Percentiles rank a stretch among this genome's conserved stretches.
These are phyloP conservation scores for Coniochaeta sp. DNA, from an alignment of 2,329 filamentous ascomycete species.

Conservation along the genomic window DNA sequence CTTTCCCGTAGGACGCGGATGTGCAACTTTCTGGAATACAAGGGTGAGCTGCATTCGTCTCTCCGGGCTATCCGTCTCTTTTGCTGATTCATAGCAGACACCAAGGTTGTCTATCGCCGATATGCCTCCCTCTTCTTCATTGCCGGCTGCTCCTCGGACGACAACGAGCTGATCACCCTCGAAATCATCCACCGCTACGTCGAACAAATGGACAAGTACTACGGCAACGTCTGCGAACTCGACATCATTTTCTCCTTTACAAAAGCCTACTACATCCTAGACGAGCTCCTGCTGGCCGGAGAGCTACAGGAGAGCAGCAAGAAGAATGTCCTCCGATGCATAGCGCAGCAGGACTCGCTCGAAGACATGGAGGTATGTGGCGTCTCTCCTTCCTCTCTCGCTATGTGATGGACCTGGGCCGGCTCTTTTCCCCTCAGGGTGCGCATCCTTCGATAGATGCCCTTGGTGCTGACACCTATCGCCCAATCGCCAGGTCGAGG, in stretches of 20 bases:
- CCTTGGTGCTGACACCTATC: conserved; percentile 2
- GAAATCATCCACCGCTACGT: conserved; percentile 99
- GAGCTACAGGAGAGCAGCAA: conserved; percentile 99
- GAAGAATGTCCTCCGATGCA: conserved; percentile 95
- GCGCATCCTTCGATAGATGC: not conserved
- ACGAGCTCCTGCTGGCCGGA: conserved; percentile 89
- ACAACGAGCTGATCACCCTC: conserved; percentile 96
- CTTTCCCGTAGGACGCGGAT: conserved; percentile 93
- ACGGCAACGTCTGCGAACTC: conserved; percentile 98
- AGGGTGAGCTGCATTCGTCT: conserved; percentile 60
- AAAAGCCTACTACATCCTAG: conserved; percentile 98
- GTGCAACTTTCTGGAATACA: conserved; percentile 99
- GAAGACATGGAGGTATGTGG: conserved; percentile 97
- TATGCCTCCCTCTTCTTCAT: conserved; percentile 99
- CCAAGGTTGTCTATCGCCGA: conserved; percentile 96
- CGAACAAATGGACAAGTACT: conserved; percentile 99
- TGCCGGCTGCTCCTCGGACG: conserved; percentile 89
- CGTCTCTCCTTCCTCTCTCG: conserved; percentile 8
- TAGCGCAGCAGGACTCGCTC: conserved; percentile 92
- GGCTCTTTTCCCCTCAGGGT: conserved; percentile 6
- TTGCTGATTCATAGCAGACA: conserved; percentile 53
- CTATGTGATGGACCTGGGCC: not conserved
- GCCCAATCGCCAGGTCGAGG: conserved; percentile 62
- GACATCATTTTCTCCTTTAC: conserved; percentile 99
- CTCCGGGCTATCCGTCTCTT: not conserved